These are phyloP conservation scores for Volutella citrinella DNA, from an alignment of 2,329 filamentous ascomycete genomes.

Conservation along the genomic window DNA sequence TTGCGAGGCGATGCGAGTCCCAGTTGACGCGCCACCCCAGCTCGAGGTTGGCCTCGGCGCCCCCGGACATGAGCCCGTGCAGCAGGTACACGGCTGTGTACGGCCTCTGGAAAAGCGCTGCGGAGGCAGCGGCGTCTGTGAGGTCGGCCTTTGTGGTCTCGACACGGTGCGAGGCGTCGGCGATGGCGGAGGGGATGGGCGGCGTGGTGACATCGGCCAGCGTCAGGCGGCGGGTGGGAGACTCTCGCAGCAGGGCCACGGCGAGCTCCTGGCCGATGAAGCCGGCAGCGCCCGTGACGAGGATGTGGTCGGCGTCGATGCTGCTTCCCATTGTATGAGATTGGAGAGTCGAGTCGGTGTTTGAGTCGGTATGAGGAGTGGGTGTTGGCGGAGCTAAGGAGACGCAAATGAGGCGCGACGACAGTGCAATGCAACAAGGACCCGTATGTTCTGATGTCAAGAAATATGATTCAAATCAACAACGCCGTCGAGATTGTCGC, in stretches of 20 bases:
- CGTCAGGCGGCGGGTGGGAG: conserved; percentile 39
- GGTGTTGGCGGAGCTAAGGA: no score
- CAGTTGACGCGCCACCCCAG: conserved; percentile 55
- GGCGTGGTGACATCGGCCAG: conserved; percentile 56
- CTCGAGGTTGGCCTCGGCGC: conserved; percentile 57
- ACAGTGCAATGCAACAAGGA: no score
- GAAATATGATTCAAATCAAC: no score
- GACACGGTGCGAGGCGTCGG: conserved; percentile 26
- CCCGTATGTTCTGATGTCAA: no score
- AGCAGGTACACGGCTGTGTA: conserved; percentile 54
- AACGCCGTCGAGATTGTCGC: no score
- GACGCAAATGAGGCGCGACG: no score
- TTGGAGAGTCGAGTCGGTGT: no score
- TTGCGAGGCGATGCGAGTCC: conserved; percentile 51
- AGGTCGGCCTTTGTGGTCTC: conserved; percentile 24
- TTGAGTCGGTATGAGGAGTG: no score
- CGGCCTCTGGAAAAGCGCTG: conserved; percentile 26
- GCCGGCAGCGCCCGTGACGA: conserved; percentile 63
- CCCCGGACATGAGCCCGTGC: conserved; percentile 63
- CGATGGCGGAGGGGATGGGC: conserved; percentile 39
- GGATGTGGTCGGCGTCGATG: conserved; percentile 34
- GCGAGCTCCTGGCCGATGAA: conserved; percentile 63
- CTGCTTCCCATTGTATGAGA: conserved; percentile 15
- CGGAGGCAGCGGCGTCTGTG: conserved; percentile 15
- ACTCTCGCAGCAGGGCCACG: conserved; percentile 47